Conservation (phyloP, 352 stramenopile species). For the Pythium apleroticum region DNA sequence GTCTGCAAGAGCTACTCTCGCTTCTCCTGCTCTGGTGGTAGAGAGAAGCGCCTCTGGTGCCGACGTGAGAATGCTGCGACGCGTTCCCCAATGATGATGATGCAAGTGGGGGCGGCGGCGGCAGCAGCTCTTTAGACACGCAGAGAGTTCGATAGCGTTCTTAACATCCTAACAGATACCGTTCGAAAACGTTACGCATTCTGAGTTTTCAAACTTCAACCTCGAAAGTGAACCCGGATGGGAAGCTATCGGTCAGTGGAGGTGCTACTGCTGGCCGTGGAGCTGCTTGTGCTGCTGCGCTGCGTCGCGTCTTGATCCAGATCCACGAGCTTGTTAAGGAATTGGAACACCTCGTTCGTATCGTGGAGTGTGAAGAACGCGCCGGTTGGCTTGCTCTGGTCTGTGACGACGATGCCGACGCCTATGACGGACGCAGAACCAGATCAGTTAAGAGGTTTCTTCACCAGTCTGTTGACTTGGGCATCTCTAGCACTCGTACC, state of each 20-base stretch:
- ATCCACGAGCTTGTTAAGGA: slow-evolving; percentile 70
- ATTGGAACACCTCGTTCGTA: slow-evolving; percentile 69
- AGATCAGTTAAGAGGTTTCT: background rate
- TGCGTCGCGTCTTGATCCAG: slow-evolving; percentile 25
- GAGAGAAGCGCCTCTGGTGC: slow-evolving; percentile 2
- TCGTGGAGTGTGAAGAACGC: slow-evolving; percentile 80
- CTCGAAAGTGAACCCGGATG: slow-evolving; percentile 2
- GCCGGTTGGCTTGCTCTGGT: slow-evolving; percentile 64
- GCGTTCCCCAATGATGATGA: slow-evolving; percentile 22
- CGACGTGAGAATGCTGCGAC: slow-evolving; percentile 20
- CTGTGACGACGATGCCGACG: slow-evolving; percentile 83
- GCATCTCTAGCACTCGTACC: slow-evolving; percentile 34
- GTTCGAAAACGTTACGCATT: slow-evolving; percentile 10
- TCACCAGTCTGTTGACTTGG: background rate
- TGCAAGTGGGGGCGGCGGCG: background rate
- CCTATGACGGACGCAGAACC: slow-evolving; percentile 26
- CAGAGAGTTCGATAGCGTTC: slow-evolving; percentile 9
- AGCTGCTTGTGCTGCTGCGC: slow-evolving; percentile 26
- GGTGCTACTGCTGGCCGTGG: slow-evolving; percentile 2
- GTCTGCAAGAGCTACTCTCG: background rate
- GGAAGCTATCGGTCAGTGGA: slow-evolving; percentile 11
- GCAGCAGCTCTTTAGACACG: background rate
- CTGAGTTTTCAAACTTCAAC: slow-evolving; percentile 24
- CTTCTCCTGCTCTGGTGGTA: background rate
- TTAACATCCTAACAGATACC: slow-evolving; percentile 1